Base-by-base conservation (phyloP, 257 asterid species). In the Paraleonurus japonicus region DNA sequence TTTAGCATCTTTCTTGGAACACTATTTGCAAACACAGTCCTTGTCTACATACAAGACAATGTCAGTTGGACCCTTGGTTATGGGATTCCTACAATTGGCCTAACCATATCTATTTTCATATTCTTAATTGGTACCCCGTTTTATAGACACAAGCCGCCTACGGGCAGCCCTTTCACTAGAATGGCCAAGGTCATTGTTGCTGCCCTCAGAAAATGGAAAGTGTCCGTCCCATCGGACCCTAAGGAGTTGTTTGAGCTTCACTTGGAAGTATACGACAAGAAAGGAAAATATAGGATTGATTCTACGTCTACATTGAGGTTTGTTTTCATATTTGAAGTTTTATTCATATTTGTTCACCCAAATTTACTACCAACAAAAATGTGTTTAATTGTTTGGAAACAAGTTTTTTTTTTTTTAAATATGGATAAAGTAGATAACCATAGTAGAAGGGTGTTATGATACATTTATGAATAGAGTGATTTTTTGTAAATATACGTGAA, bases 11-110 rank as follows among this genome's bases (percentile, higher is more conserved):
- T 90, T 39, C 65, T 88, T 2, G 98, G 98, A 3, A 92, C 96
- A 17, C 83, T 92, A 1, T 90, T 92, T 76, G 96, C 96, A 60
- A 86, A 92, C 72, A 85, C 96, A 0, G 88, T 85, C 10, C 87
- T 92, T 51, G 98, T 92, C 2, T 92, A 89, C 59, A 86, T 90
- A 20, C 98, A 92, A 73, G 98, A 92, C 62, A 92, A 88, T 59
- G 95, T 92, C 48, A 96, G 96, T 0, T 92, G 98, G 98, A 72
- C 85, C 0, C 86, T 92, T 2, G 96, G 96, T 10, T 92, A 88
- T 61, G 96, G 98, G 65, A 85, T 90, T 27, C 98, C 98, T 0
- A 85, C 98, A 0, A 26, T 81, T 0, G 97, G 97, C 8, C 82
- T 93, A 0, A 85, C 78, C 0, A 73, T 90, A 13, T 90, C 97